A percentile compares a stretch with the other conserved stretches of the same genome.
These are phyloP conservation scores for Chaetomiaceae sp. DNA, from an alignment of 2,329 filamentous ascomycete species.

Conservation along the genomic window DNA sequence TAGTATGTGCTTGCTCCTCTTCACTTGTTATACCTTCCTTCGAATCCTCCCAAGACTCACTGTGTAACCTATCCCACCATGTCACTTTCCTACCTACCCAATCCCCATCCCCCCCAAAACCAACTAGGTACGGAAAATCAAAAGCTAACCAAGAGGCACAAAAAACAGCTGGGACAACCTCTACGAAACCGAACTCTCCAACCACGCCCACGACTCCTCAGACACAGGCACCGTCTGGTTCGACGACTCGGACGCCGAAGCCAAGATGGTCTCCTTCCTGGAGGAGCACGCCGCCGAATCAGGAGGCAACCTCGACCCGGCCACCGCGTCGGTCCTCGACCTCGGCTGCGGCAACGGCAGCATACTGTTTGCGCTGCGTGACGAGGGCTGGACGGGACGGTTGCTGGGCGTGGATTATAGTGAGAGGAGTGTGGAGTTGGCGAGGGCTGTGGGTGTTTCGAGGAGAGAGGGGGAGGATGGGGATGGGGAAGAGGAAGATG, in stretches of 20 bases:
- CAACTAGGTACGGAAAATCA: no score
- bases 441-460: slow-evolving; percentile 53
- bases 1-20: no score
- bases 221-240: slow-evolving; percentile 96
- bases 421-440: slow-evolving; percentile 66
- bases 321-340: slow-evolving; percentile 65
- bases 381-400: slow-evolving; percentile 56
- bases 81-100: no score
- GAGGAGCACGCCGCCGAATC: slow-evolving; percentile 30
- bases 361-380: slow-evolving; percentile 75
- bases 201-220: slow-evolving; percentile 64
- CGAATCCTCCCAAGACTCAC: no score
- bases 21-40: no score
- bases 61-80: not conserved
- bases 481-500: slow-evolving; percentile 21
- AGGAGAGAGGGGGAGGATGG: slow-evolving; percentile 35
- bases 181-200: slow-evolving; percentile 66
- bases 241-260: slow-evolving; percentile 83
- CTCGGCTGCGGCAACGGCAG: slow-evolving; percentile 93
- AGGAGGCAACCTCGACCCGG: slow-evolving; percentile 25
- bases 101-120: not conserved
- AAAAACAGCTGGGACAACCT: slow-evolving; percentile 65
- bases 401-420: slow-evolving; percentile 92
- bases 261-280: slow-evolving; percentile 70
- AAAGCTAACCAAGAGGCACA: no score